Conservation (phyloP, 106 monocot species). For the Apostasia ramifera region DNA sequence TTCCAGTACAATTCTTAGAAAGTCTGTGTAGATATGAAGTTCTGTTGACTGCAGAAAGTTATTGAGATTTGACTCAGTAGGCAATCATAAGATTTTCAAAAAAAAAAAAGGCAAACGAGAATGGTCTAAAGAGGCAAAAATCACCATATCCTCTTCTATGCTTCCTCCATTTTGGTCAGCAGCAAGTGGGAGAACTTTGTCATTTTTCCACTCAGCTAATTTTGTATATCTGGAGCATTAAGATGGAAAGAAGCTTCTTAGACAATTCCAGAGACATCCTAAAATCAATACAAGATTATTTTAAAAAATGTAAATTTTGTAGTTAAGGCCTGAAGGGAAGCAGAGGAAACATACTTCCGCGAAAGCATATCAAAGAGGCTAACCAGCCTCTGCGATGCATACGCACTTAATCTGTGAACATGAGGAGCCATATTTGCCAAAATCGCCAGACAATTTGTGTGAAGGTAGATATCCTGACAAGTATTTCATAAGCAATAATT, state of each 20-base stretch:
- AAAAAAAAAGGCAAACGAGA: background rate
- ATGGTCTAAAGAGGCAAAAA: slow-evolving; percentile 2
- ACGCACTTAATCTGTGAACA: slow-evolving; percentile 80
- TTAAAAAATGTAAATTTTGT: background rate
- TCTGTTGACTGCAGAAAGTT: slow-evolving; percentile 71
- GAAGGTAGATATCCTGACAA: slow-evolving; percentile 82
- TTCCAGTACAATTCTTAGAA: slow-evolving; percentile 87
- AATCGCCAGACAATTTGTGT: slow-evolving; percentile 93
- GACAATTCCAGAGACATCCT: background rate
- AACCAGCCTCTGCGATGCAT: slow-evolving; percentile 96
- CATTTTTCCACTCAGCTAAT: slow-evolving; percentile 69
- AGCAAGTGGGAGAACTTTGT: slow-evolving; percentile 35
- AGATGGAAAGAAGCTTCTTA: background rate
- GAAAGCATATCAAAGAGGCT: slow-evolving; percentile 99
- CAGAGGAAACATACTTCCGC: slow-evolving; percentile 59
- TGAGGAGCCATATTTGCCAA: slow-evolving; percentile 98
- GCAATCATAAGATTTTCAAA: slow-evolving; percentile 5
- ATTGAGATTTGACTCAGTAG: slow-evolving; percentile 2
- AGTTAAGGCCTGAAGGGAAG: slow-evolving; percentile 1
- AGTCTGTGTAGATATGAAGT: slow-evolving; percentile 94
- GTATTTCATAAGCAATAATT: background rate
- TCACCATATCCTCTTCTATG: slow-evolving; percentile 69
- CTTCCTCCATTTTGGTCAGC: slow-evolving; percentile 34
- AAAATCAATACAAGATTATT: background rate
- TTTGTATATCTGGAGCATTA: slow-evolving; percentile 62